A percentile compares a stretch with the other conserved stretches of the same genome.
Conservation (phyloP, 176 grass and related monocot species). For the Panicum miliaceum region DNA sequence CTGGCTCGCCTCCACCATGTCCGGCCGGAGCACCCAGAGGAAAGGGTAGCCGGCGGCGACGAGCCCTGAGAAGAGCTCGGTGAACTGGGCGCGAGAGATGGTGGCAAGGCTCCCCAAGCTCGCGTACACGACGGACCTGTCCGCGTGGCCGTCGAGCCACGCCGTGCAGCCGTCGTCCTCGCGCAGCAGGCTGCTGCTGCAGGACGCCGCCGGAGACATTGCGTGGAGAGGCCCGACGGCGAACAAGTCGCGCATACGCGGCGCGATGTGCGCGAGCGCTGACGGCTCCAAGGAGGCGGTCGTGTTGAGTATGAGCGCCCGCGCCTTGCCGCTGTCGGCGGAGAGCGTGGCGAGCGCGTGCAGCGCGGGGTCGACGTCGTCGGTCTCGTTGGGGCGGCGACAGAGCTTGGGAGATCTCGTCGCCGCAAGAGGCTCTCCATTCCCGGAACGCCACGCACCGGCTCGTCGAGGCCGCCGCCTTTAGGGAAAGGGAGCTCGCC, state of each 20-base stretch:
- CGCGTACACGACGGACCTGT: conserved; percentile 46
- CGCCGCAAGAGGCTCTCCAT: conserved; percentile 45
- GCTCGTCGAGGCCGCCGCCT: conserved; percentile 37
- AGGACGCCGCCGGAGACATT: background rate
- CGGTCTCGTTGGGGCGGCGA: background rate
- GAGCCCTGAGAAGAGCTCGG: conserved; percentile 43
- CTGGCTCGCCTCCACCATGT: conserved; percentile 30
- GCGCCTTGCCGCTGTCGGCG: background rate
- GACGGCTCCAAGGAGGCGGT: background rate
- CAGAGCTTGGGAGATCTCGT: conserved; percentile 18
- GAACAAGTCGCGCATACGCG: background rate
- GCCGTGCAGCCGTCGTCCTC: conserved; percentile 40
- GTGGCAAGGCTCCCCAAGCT: conserved; percentile 55
- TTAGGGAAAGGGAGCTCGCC: conserved; percentile 40
- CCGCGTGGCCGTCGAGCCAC: conserved; percentile 54
- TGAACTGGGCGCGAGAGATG: conserved; percentile 30
- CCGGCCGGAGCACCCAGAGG: conserved; percentile 56
- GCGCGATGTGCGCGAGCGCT: background rate
- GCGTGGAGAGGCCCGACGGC: conserved; percentile 13
- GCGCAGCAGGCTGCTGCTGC: conserved; percentile 45
- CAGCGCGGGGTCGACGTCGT: background rate
- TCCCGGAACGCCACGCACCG: conserved; percentile 28
- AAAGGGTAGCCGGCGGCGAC: conserved; percentile 40
- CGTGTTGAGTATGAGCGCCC: background rate
- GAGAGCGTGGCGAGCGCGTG: background rate